Percentiles rank a stretch among this genome's conserved stretches.
These are phyloP conservation scores for Sclerotinia spermophila DNA, from an alignment of 2,329 filamentous ascomycete genomes.

Conservation along the genomic window DNA sequence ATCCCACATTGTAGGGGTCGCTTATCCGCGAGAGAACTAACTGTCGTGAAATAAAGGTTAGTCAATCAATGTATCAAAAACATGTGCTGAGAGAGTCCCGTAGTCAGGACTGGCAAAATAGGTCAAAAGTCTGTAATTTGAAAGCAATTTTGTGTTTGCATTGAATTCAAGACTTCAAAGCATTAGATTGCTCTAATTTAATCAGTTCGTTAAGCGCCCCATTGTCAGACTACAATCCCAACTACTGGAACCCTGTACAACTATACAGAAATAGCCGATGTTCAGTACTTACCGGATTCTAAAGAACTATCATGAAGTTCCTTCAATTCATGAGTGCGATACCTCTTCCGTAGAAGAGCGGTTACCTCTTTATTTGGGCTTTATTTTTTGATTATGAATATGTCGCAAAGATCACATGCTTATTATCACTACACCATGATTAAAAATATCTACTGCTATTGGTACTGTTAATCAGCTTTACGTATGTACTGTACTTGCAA, in stretches of 20 bases:
- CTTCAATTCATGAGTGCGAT: background rate
- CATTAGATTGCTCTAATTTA: background rate
- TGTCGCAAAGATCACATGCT: background rate
- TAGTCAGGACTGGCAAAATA: background rate
- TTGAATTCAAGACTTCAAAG: background rate
- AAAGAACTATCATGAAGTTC: background rate
- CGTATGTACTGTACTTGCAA: background rate
- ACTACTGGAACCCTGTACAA: background rate
- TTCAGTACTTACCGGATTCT: background rate
- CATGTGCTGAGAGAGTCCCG: background rate
- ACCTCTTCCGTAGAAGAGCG: background rate
- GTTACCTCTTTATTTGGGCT: background rate
- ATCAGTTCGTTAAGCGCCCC: background rate
- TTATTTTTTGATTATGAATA: too few relatives aligned
- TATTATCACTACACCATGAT: fast-evolving
- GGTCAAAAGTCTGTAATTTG: background rate
- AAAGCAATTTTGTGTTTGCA: background rate
- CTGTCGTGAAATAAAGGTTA: background rate
- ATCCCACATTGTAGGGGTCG: background rate
- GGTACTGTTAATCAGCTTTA: background rate
- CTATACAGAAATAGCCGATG: background rate
- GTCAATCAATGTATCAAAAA: background rate
- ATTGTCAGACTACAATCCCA: background rate
- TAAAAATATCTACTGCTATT: background rate
- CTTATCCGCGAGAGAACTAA: background rate